Conservation (phyloP, 305 asterid species). For the Fraxinus ornus region DNA sequence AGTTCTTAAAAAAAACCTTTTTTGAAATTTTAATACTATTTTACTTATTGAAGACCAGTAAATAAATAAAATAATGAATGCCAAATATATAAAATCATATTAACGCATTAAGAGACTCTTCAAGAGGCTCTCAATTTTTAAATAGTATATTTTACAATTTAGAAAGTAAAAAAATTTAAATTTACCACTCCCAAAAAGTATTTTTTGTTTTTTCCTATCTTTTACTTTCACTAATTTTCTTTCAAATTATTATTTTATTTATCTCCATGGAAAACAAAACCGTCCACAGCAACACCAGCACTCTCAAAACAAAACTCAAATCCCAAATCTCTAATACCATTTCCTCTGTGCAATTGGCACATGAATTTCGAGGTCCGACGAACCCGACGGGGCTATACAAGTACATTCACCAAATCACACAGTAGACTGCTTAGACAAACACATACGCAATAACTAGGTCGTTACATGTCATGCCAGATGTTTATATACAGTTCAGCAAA, state of each 20-base stretch:
- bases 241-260: too few relatives aligned
- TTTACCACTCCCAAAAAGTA: too few relatives aligned
- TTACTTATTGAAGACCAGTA: too few relatives aligned
- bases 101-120: not conserved
- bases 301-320: not conserved
- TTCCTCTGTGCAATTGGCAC: slow-evolving; percentile 12
- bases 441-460: slow-evolving; percentile 36
- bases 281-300: not conserved
- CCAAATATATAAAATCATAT: not conserved
- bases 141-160: too few relatives aligned
- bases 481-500: slow-evolving; percentile 65
- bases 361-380: slow-evolving; percentile 30
- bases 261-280: too few relatives aligned
- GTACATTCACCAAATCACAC: slow-evolving; percentile 31
- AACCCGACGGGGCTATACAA: slow-evolving; percentile 26
- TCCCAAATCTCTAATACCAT: slow-evolving; percentile 22
- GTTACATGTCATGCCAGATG: slow-evolving; percentile 45
- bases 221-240: too few relatives aligned
- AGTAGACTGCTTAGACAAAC: slow-evolving; percentile 28
- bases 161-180: too few relatives aligned
- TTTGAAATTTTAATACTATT: too few relatives aligned
- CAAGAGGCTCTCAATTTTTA: not conserved
- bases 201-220: too few relatives aligned
- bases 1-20: too few relatives aligned
- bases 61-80: too few relatives aligned